Evolutionary conservation across 139 green algal genomes (phyloP).

Genomic region (Spirogloea muscicola): DNA sequence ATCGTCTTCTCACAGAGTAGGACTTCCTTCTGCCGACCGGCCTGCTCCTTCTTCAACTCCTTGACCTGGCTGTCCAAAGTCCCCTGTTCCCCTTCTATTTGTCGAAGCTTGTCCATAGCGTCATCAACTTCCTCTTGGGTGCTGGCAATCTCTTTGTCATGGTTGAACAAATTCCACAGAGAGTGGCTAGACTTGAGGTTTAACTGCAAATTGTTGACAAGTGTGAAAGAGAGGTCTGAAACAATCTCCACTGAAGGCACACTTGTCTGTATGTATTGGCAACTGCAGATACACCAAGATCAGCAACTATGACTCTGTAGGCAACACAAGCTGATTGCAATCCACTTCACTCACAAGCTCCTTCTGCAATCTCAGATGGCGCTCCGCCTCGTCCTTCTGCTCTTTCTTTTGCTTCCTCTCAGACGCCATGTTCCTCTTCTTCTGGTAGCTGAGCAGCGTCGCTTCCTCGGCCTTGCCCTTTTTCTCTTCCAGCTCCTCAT

Average conservation of each 20-base stretch:
- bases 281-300: too few relatives aligned
- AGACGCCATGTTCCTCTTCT: constrained; percentile 65
- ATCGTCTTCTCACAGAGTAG: constrained; percentile 69
- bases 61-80: constrained; percentile 4
- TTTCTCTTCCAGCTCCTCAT: constrained; percentile 63
- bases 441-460: constrained; percentile 63
- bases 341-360: constrained; percentile 67
- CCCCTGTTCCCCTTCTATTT: constrained; percentile 11
- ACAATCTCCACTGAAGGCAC: too few relatives aligned
- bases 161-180: constrained; percentile 79
- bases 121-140: too few relatives aligned
- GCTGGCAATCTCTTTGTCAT: constrained; percentile 55
- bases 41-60: constrained; percentile 49
- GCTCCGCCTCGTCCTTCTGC: constrained; percentile 96
- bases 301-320: too few relatives aligned
- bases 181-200: constrained; percentile 57
- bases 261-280: too few relatives aligned
- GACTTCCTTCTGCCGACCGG: constrained; percentile 57
- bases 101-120: constrained; percentile 8
- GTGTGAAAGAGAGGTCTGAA: too few relatives aligned
- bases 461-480: constrained; percentile 63
- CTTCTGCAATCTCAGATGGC: constrained; percentile 64
- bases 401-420: constrained; percentile 91
- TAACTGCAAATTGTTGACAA: too few relatives aligned
- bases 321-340: too few relatives aligned